A percentile compares a stretch with the other conserved stretches of the same genome.
These are phyloP conservation scores for Musa beccarii DNA, from an alignment of 176 grass and related monocot species.

Conservation along the genomic window DNA sequence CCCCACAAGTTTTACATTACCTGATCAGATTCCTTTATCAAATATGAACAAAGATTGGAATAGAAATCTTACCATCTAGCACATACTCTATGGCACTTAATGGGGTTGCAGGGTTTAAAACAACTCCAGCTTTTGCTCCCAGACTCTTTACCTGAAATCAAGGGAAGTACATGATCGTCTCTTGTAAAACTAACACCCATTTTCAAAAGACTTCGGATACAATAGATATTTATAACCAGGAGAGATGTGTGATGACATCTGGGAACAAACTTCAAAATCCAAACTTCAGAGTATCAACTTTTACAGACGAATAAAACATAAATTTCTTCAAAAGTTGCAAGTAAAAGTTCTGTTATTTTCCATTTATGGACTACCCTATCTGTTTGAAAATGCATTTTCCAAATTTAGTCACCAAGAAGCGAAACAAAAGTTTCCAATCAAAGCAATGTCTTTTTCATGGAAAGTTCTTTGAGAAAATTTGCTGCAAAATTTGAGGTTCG, in stretches of 20 bases:
- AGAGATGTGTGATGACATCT: too few species aligned
- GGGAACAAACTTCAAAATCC: too few species aligned
- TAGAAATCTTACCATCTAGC: conserved; percentile 60
- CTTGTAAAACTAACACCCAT: too few species aligned
- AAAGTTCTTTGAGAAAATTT: too few species aligned
- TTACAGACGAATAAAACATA: not conserved
- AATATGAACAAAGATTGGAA: not conserved
- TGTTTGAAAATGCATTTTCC: not conserved
- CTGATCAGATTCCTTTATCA: too few species aligned
- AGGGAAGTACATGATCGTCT: too few species aligned
- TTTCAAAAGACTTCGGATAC: not conserved
- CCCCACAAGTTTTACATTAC: too few species aligned
- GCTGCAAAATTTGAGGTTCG: too few species aligned
- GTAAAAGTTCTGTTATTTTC: not conserved
- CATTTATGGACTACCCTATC: not conserved
- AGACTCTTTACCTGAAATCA: conserved; percentile 77
- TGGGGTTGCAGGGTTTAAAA: conserved; percentile 92
- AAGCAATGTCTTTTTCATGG: not conserved
- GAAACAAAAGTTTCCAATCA: not conserved
- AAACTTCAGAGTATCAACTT: too few species aligned
- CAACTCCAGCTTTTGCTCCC: conserved; percentile 98
- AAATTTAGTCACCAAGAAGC: not conserved
- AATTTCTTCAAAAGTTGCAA: not conserved
- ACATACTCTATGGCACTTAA: conserved; percentile 74
- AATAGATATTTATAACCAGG: not conserved